These are phyloP conservation scores for Chrysochromulina tobinii DNA, from an alignment of 78 protist species.

Conservation along the genomic window DNA sequence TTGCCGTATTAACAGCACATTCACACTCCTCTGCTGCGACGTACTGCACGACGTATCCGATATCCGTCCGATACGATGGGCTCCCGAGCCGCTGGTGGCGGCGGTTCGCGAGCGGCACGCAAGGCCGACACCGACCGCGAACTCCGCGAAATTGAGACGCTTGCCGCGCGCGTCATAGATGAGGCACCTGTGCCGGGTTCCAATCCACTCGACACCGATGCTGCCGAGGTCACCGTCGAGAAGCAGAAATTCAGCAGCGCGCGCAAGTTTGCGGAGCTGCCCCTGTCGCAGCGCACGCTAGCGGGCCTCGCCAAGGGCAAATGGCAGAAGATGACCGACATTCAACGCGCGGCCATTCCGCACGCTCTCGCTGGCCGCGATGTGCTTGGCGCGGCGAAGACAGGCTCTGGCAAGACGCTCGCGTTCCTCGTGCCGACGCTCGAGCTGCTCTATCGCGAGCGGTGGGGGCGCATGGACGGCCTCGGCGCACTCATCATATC, in stretches of 20 bases:
- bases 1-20: no score
- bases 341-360: constrained; percentile 83
- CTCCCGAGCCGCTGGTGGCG: no score
- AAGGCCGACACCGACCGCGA: no score
- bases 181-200: constrained; percentile 10
- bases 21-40: no score
- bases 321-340: constrained; percentile 74
- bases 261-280: constrained; percentile 27
- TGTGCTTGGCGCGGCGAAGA: constrained; percentile 93
- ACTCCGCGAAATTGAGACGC: neutral
- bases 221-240: neutral
- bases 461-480: constrained; percentile 82
- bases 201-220: neutral
- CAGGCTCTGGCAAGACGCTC: constrained; percentile 96
- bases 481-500: constrained; percentile 94
- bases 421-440: constrained; percentile 88
- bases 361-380: constrained; percentile 88
- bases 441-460: constrained; percentile 75
- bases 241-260: neutral
- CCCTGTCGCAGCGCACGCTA: constrained; percentile 44
- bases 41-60: no score
- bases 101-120: no score
- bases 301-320: constrained; percentile 55
- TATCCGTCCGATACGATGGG: no score
- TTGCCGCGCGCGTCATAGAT: neutral